These are phyloP conservation scores for Singerocomus rubriflavus DNA, from an alignment of 1,284 basidiomycete species.

Conservation along the genomic window DNA sequence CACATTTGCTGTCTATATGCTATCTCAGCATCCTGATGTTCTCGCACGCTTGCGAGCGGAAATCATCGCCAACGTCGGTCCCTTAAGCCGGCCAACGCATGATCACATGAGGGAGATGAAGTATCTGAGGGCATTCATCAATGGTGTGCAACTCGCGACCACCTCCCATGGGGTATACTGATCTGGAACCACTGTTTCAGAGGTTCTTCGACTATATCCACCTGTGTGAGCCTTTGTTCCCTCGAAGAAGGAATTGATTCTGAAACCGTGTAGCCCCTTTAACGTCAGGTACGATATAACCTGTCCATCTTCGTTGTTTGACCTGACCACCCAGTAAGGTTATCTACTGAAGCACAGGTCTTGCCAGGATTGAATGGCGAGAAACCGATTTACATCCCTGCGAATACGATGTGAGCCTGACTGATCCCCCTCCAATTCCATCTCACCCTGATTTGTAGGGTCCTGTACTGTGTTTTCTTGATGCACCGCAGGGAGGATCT, in stretches of 20 bases:
- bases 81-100: slow-evolving; percentile 42
- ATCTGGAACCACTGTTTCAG: slow-evolving; percentile 28
- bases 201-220: slow-evolving; percentile 59
- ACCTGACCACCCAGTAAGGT: slow-evolving; percentile 24
- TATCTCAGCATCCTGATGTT: slow-evolving; percentile 49
- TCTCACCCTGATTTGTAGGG: slow-evolving; percentile 14
- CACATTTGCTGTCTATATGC: slow-evolving; percentile 53
- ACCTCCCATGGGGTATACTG: neutral
- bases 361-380: slow-evolving; percentile 24
- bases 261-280: slow-evolving; percentile 39
- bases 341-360: slow-evolving; percentile 23
- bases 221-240: slow-evolving; percentile 42
- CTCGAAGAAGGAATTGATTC: neutral
- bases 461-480: slow-evolving; percentile 28
- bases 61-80: slow-evolving; percentile 45
- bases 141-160: slow-evolving; percentile 38
- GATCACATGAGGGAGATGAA: slow-evolving; percentile 55
- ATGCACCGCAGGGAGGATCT: slow-evolving; percentile 38
- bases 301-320: slow-evolving; percentile 1
- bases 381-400: slow-evolving; percentile 23
- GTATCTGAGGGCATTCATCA: slow-evolving; percentile 56
- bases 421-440: neutral
- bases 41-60: slow-evolving; percentile 48
- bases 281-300: slow-evolving; percentile 38
- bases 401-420: slow-evolving; percentile 15